Base-by-base conservation (phyloP, 2,329 filamentous ascomycete species). In the Teratosphaeria pseudoeucalypti region DNA sequence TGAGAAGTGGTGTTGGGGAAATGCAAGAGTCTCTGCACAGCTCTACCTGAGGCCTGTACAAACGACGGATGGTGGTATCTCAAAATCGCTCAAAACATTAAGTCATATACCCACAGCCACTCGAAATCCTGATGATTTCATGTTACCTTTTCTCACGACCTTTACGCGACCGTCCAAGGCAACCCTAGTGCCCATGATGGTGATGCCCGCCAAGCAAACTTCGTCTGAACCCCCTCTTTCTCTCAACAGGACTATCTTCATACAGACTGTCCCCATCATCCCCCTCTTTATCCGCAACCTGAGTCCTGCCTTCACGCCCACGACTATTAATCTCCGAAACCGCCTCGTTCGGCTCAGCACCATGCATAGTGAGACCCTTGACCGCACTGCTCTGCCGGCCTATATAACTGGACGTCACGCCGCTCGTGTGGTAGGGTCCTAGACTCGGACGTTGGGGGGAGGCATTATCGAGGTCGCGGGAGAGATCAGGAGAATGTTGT, bases 341-440 rank as follows among this genome's bases (percentile, higher is more conserved):
- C 5, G 43, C 9, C 43, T 23, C 43, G 4, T 19, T 60, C 23
- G 37, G 43, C 55, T 59, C 52, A 37, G 66, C 68, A 9, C 77
- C 77, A 58, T 78, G 77, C 77, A 79, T 79, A 1, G 76, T 78
- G 56, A 76, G 54, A 29, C 77, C 73, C 59, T 76, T 73, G 4
- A 67, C 71, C 32, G 76, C 73, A 59, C 74, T 77, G 61, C 73
- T 70, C 65, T 79, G 77, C 52, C 77, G 66, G 2, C 74, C 72
- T 32, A 78, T 63, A 61, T 78, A 79, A 3, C 71, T 75, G 3
- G 74, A 73, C 27, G 76, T 78, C 3, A 65, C 61, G 16, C 62
- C 64, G 26, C 61, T 64, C 19, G 74, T 69, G 53, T 71, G 67
- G 39, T 62, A 76, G 1, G 69, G 58, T 12, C 37, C 37, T 12